Base-by-base conservation (phyloP, 202 grass and related monocot species). In the Brachypodium distachyon region DNA sequence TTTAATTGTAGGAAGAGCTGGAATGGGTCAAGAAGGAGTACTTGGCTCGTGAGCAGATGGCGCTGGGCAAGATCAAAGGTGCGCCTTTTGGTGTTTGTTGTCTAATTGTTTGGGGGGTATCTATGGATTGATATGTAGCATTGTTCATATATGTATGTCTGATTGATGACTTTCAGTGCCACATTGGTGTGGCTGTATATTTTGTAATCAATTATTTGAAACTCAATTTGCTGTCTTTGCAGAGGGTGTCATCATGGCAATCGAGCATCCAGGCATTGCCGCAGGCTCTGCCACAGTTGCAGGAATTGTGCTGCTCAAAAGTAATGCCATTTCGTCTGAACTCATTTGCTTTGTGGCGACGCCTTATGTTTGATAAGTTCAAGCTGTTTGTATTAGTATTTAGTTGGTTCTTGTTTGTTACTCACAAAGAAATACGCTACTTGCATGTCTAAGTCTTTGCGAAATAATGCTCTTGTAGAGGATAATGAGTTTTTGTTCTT, bases 51-150 rank as follows among this genome's bases (percentile, higher is more conserved):
- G 86, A 88, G 49, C 46, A 84, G 86, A 51, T 81, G 65, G 81
- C 84, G 48, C 37, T 88, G 60, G 64, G 71, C 57, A 84, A 88
- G 86, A 88, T 88, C 77, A 88, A 88, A 84, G 81, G 81, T 88
- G 23, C 18, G 25, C 21, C 32, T 32, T 32, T 40, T 27, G 26
- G 16, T 32, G 19, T 16, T 34, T 37, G 55, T 3, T 32, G 11
- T 7, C 2, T 7, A 31, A 72, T 48, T 5, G 7, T 4, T n/a
- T n/a, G n/a, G n/a, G n/a, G n/a, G n/a, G 47, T 63, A 63, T 11
- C 28, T 44, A 1, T 48, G 26, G 12, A 59, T 37, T 19, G 11
- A 21, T 73, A 1, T 19, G 33, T 40, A 38, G 11, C 62, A 7
- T 55, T 7, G 25, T 25, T 17, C 52, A 37, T 10, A 67, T 56